Percentiles rank a stretch among this genome's conserved stretches.
Evolutionary conservation across 1,139 yeast genomes (phyloP).

Genomic region (Hyphopichia fennica): DNA sequence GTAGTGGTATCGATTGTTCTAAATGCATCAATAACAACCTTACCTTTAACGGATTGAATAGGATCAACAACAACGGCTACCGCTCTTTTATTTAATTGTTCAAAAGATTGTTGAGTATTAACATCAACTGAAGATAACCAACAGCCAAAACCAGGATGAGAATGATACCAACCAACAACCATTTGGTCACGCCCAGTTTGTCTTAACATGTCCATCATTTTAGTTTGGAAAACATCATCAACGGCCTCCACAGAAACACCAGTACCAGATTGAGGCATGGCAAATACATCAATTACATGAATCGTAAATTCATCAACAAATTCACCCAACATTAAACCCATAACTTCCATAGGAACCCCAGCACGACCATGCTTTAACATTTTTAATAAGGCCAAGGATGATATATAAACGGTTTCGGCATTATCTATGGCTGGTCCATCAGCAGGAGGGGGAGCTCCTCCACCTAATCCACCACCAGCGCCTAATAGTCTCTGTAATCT

Average conservation of each 20-base stretch:
- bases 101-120: conserved; percentile 95
- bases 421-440: conserved; percentile 90
- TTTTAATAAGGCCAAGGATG: conserved; percentile 90
- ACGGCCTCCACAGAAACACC: conserved; percentile 99
- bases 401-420: conserved; percentile 93
- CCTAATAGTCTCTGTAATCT: conserved; percentile 73
- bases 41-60: conserved; percentile 96
- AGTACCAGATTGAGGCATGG: conserved; percentile 98
- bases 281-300: conserved; percentile 96
- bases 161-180: conserved; percentile 99
- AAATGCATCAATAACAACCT: conserved; percentile 98
- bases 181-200: conserved; percentile 98
- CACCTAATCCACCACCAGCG: conserved; percentile 59
- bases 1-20: conserved; percentile 88
- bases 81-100: conserved; percentile 90
- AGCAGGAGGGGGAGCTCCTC: conserved; percentile 49
- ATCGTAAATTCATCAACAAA: conserved; percentile 97
- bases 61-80: conserved; percentile 99
- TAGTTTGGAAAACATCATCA: conserved; percentile 97
- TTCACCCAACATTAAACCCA: conserved; percentile 99
- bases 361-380: conserved; percentile 99
- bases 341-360: conserved; percentile 99
- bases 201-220: conserved; percentile 99
- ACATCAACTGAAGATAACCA: conserved; percentile 98
- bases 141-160: conserved; percentile 99